phyloP scores from a whole-genome alignment of 192 early-diverging fungal genomes.

The Umbelopsis sp. region DNA sequence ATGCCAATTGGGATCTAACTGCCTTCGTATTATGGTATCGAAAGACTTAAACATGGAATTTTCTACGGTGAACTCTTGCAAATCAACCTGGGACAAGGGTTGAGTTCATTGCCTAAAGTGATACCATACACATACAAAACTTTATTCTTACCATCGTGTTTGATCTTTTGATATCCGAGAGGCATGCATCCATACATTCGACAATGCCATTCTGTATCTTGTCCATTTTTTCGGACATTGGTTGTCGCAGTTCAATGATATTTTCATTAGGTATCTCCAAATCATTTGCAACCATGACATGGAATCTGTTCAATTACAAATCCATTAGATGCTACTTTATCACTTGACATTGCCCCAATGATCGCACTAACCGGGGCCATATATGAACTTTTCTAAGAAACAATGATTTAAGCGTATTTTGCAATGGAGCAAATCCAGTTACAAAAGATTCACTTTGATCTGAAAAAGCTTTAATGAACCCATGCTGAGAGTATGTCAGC shows the following conservation, averaged over 20 bases:
- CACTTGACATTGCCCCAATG: slow-evolving; percentile 11
- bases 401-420: slow-evolving; percentile 82
- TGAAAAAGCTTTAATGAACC: slow-evolving; percentile 94
- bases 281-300: slow-evolving; percentile 60
- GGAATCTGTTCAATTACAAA: slow-evolving; percentile 56
- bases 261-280: slow-evolving; percentile 56
- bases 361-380: slow-evolving; percentile 79
- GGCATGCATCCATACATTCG: slow-evolving; percentile 80
- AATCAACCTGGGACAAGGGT: slow-evolving; percentile 58
- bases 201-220: slow-evolving; percentile 81
- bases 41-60: slow-evolving; percentile 86
- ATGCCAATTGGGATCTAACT: slow-evolving; percentile 91
- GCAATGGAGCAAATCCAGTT: slow-evolving; percentile 83
- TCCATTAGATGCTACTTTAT: not conserved
- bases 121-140: not conserved
- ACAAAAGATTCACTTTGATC: slow-evolving; percentile 83
- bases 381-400: slow-evolving; percentile 80
- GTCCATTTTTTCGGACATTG: slow-evolving; percentile 80
- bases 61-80: slow-evolving; percentile 84
- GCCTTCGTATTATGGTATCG: slow-evolving; percentile 74
- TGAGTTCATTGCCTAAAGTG: not conserved
- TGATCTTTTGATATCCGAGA: slow-evolving; percentile 74
- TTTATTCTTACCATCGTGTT: slow-evolving; percentile 53
- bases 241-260: slow-evolving; percentile 76
- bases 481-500: slow-evolving; percentile 40